Evolutionary conservation across 306 rosid genomes (phyloP).

Genomic region (Rubus idaeus): DNA sequence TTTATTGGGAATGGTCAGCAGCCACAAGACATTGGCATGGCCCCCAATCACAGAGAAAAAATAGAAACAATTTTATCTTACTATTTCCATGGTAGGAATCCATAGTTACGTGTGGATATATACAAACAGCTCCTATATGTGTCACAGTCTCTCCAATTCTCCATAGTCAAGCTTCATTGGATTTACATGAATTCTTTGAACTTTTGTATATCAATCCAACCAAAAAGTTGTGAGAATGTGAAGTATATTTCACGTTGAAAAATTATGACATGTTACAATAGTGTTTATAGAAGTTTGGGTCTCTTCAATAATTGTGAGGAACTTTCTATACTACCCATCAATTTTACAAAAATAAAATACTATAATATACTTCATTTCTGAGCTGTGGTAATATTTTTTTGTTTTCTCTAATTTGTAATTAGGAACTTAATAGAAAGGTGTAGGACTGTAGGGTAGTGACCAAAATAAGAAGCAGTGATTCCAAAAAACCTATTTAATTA

Average conservation of each 20-base stretch:
- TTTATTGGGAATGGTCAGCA: background rate
- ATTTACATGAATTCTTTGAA: slow-evolving; percentile 6
- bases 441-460: no score
- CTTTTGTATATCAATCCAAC: no score
- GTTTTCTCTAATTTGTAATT: no score
- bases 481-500: no score
- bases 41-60: background rate
- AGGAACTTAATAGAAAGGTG: no score
- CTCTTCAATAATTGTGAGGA: no score
- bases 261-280: no score
- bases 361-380: background rate
- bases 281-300: no score
- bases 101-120: slow-evolving; percentile 5
- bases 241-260: no score
- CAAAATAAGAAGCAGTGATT: no score
- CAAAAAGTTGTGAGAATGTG: no score
- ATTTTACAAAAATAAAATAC: no score
- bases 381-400: background rate
- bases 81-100: background rate
- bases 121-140: background rate
- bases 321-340: background rate
- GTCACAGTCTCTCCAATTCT: background rate
- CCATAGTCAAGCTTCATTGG: background rate
- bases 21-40: background rate
- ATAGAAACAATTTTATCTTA: slow-evolving; percentile 1